Conservation (phyloP, 352 stramenopile genomes). For the Discostella stelligera region DNA sequence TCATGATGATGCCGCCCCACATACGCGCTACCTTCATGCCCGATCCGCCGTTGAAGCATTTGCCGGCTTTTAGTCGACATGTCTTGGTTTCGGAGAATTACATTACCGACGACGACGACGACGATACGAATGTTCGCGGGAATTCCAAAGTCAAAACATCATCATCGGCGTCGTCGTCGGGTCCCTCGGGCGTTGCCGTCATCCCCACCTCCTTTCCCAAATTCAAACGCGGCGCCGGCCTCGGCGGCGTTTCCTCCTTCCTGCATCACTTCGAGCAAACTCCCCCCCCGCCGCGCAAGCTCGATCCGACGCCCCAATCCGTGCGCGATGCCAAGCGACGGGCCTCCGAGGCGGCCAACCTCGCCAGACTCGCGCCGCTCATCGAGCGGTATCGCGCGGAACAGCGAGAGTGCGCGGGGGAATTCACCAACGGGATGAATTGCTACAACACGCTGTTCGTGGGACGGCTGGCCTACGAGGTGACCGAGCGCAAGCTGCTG, state of each 20-base stretch:
- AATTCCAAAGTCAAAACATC: neutral
- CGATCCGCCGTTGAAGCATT: conserved; percentile 66
- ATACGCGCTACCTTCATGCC: conserved; percentile 80
- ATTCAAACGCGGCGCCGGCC: conserved; percentile 23
- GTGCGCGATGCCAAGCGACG: conserved; percentile 48
- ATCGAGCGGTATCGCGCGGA: conserved; percentile 68
- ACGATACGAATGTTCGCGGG: too few relatives aligned
- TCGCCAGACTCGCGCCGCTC: conserved; percentile 38
- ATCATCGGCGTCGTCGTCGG: neutral
- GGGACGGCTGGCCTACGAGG: conserved; percentile 95
- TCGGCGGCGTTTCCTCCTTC: conserved; percentile 52
- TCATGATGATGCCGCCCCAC: conserved; percentile 81
- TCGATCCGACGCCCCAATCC: conserved; percentile 55
- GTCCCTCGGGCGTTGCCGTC: neutral
- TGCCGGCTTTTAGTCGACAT: conserved; percentile 48
- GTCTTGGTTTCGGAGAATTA: conserved; percentile 28
- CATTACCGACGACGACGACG: conserved; percentile 35
- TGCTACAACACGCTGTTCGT: conserved; percentile 99
- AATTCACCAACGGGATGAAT: conserved; percentile 76
- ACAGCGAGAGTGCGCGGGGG: conserved; percentile 56
- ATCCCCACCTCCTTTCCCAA: conserved; percentile 39
- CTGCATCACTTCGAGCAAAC: conserved; percentile 64
- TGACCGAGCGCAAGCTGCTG: conserved; percentile 95
- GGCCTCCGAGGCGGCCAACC: conserved; percentile 37
- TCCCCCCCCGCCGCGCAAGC: conserved; percentile 43